These are phyloP conservation scores for Dactylellina cionopaga DNA, from an alignment of 2,329 filamentous ascomycete genomes.

Conservation along the genomic window DNA sequence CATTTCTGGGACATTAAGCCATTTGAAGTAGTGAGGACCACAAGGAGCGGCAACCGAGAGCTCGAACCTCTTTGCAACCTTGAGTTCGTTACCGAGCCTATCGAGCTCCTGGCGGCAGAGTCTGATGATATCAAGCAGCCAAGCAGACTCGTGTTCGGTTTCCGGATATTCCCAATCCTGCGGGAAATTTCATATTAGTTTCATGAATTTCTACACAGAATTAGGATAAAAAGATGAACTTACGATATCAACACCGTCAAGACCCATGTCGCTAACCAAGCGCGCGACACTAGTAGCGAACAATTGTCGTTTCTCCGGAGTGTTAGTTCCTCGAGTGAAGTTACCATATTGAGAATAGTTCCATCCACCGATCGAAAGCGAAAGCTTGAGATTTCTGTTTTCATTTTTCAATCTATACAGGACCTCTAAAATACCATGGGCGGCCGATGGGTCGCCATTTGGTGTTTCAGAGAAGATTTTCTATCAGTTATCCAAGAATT, in stretches of 20 bases:
- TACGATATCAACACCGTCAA: constrained; percentile 74
- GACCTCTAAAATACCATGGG: constrained; percentile 81
- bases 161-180: constrained; percentile 52
- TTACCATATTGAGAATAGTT: constrained; percentile 72
- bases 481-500: too few relatives aligned
- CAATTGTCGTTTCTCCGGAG: constrained; percentile 68
- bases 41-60: constrained; percentile 65
- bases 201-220: not conserved
- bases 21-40: constrained; percentile 67
- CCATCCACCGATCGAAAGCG: constrained; percentile 86
- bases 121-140: constrained; percentile 70
- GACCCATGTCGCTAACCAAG: constrained; percentile 81
- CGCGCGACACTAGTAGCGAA: constrained; percentile 79
- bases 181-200: not conserved
- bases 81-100: constrained; percentile 63
- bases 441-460: constrained; percentile 63
- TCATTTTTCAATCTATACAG: constrained; percentile 78
- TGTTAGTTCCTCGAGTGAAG: constrained; percentile 72
- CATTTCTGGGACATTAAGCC: constrained; percentile 72
- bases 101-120: constrained; percentile 70
- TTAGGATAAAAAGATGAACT: not conserved
- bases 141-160: constrained; percentile 65
- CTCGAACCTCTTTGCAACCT: constrained; percentile 60
- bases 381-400: constrained; percentile 78
- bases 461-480: not conserved